Evolutionary conservation across 306 rosid genomes (phyloP), one percentile per base, ranked within the genome.

Genomic region (Casuarina equisetifolia): DNA sequence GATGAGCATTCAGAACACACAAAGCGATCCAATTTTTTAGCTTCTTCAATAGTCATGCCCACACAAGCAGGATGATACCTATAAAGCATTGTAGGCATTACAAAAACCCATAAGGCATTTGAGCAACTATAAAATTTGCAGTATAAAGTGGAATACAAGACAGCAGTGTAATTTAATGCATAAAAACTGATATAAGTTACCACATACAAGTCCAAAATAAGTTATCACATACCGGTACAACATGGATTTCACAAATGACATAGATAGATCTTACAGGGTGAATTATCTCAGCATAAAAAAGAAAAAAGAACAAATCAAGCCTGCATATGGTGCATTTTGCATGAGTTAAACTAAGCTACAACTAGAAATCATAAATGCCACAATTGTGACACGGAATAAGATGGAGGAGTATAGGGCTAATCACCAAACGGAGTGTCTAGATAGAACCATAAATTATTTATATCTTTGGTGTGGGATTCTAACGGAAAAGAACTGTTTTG

Each of bases 51-150:
- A 42, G 97, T 92, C 92, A 92, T 92, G 78, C 86, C 92, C 84
- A 94, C 95, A 36, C 98, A 94, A 61, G 97, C 97, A 64, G 97
- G 98, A 89, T 94, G 98, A 76, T 90, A 94, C 98, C 98, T 94
- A 76, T 66, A 83, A 77, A 61, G 76, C 79, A 69, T 76, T 66
- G 82, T 53, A 69, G 78, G 79, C 35, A 76, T 80, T 80, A 81
- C 74, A 72, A 70, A 43, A 66, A 81, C 32, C 32, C 32, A 1
- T 25, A 25, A 25, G 32, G 74, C 50, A 53, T 72, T 76, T 12
- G 52, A 53, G 58, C 15, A 55, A 51, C 55, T 46, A 75, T 46
- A 20, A 43, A 78, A 80, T 45, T 50, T 25, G 32, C 44, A 53
- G 57, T 44, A 66, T 19, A 43, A 58, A n/a, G 61, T 1, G 44